Base-by-base conservation (phyloP, 2,329 filamentous ascomycete genomes). In the Cercospora sp. region DNA sequence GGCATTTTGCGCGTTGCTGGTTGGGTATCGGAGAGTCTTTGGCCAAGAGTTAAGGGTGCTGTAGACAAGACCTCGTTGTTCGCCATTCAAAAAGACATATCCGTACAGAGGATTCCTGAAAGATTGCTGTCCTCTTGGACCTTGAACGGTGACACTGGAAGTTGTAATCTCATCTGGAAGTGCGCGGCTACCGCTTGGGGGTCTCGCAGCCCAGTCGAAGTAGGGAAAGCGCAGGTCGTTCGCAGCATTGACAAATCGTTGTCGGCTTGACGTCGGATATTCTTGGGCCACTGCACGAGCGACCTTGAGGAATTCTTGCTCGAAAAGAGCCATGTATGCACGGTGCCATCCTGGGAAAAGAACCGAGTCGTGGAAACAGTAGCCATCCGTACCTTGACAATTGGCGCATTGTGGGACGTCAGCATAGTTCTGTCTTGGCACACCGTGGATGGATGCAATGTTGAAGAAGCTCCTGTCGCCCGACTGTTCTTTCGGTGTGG, bases 341-440 rank as follows among this genome's bases (percentile, higher is more conserved):
- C 74, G 73, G 57, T 76, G 74, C 74, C 74, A 76, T 34, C 69
- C 64, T 3, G 74, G 74, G 64, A 76, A 76, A 28, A 72, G 70
- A 28, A 74, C 61, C 13, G 72, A 74, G 53, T 73, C 68, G 70
- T 76, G 74, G 10, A 69, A 57, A 62, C 74, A 75, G 66, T 76
- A 76, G 21, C 74, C 74, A 45, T 73, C 72, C 26, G 72, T 57
- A 3, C 68, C 71, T 34, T 45, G 43, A 61, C 73, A 74, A 12
- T 26, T 53, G 53, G 49, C 26, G 61, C 73, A 74, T 49, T 71
- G 70, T n/a, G 43, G 62, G 7, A 74, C 74, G 21, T 64, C 53
- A 34, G 74, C 69, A 65, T 71, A 76, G 57, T 72, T 65, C 13
- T 69, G 57, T 49, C 71, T 65, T 1, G 74, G 74, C 10, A 75